These are phyloP conservation scores for Sisymbrium altissimum DNA, from an alignment of 345 rosid species.

Conservation along the genomic window DNA sequence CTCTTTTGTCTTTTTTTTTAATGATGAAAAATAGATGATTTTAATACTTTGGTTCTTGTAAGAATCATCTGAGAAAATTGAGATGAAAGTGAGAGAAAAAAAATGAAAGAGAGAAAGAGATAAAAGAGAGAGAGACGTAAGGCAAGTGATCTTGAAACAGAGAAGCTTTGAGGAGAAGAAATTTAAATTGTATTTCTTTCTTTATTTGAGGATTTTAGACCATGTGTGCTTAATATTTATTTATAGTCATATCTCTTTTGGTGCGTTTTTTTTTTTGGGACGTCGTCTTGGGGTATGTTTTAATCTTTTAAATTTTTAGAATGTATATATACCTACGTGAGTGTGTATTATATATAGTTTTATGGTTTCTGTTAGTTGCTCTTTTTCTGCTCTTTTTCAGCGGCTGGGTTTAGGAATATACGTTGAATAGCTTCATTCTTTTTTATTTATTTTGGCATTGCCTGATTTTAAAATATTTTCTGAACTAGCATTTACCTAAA, in stretches of 20 bases:
- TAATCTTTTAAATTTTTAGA: not conserved
- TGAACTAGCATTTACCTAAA: slow-evolving; percentile 15
- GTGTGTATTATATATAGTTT: slow-evolving; percentile 26
- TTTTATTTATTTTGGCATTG: not conserved
- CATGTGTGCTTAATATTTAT: slow-evolving; percentile 30
- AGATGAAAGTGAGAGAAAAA: slow-evolving; percentile 7
- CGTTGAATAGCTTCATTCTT: not conserved
- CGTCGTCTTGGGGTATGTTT: not conserved
- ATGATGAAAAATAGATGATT: not conserved
- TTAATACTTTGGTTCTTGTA: not conserved
- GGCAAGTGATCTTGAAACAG: slow-evolving; percentile 18
- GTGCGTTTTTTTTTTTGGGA: slow-evolving; percentile 5
- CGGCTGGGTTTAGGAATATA: slow-evolving; percentile 17
- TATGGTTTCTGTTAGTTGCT: slow-evolving; percentile 23
- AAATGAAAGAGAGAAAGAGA: not conserved
- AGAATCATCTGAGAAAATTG: slow-evolving; percentile 18
- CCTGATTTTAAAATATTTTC: not conserved
- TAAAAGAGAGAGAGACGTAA: slow-evolving; percentile 2
- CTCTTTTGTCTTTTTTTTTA: not conserved
- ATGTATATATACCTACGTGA: not conserved
- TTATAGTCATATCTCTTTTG: slow-evolving; percentile 27
- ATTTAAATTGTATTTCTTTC: slow-evolving; percentile 18
- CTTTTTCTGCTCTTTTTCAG: slow-evolving; percentile 29
- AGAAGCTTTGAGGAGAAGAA: slow-evolving; percentile 18
- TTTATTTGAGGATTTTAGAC: slow-evolving; percentile 7